Evolutionary conservation across 352 stramenopile genomes (phyloP).

Genomic region (Phytopythium oedochilum): DNA sequence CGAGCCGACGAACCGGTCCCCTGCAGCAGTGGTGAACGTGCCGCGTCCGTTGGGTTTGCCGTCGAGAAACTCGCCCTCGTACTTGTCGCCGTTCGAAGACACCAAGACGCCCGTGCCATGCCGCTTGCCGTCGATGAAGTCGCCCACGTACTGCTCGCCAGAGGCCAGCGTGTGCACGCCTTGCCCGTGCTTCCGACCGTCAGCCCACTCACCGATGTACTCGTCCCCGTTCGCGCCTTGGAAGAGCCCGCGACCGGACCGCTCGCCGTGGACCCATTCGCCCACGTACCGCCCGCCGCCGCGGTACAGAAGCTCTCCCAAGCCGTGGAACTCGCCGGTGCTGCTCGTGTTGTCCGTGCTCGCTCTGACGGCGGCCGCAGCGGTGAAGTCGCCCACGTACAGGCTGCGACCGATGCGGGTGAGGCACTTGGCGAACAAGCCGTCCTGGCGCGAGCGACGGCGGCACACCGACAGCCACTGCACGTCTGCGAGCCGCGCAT

Average conservation of each 20-base stretch:
- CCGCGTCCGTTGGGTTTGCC: conserved; percentile 48
- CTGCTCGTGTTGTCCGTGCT: conserved; percentile 15
- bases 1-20: conserved; percentile 59
- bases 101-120: conserved; percentile 67
- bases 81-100: conserved; percentile 75
- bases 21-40: conserved; percentile 65
- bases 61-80: conserved; percentile 60
- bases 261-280: conserved; percentile 68
- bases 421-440: conserved; percentile 60
- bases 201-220: conserved; percentile 68
- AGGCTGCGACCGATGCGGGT: conserved; percentile 52
- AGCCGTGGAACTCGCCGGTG: conserved; percentile 44
- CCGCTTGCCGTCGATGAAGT: conserved; percentile 74
- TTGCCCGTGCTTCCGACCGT: conserved; percentile 75
- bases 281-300: conserved; percentile 84
- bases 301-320: conserved; percentile 83
- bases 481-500: conserved; percentile 25
- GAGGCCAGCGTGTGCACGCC: conserved; percentile 72
- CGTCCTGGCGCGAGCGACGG: conserved; percentile 16
- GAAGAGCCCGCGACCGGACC: conserved; percentile 66
- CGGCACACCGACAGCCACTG: conserved; percentile 60
- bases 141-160: conserved; percentile 83
- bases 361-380: not conserved
- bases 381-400: conserved; percentile 73
- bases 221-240: conserved; percentile 47